Evolutionary conservation across 2,329 filamentous ascomycete species (phyloP), one percentile per base, ranked within the genome.

Genomic region (Xylaria sp.): DNA sequence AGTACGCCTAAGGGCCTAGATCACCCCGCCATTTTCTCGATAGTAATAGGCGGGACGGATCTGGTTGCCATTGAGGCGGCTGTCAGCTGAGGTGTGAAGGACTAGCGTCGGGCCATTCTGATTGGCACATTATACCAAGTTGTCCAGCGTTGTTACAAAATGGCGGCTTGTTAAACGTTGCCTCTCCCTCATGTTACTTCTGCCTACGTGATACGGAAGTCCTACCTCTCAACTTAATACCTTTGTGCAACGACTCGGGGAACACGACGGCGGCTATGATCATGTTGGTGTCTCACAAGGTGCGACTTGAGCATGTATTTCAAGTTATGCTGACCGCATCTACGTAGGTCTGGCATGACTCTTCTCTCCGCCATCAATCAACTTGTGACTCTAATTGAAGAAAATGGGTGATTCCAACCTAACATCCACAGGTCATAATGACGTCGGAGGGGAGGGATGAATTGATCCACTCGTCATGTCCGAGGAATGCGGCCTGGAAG

Each of bases 31-130:
- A 23, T 57, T 57, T 57, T 25, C 39, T 18, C 15, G 25, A 12
- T n/a, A 58, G 12, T 13, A 58, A 41, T 54, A 33, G 55, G 55
- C 55, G 55, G 36, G 33, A 46, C 18, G 41, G 41, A 46, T 46
- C 33, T 55, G 8, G 10, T 20, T 13, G 51, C 33, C 15, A 20
- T 25, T n/a, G 46, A 25, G 12, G 49, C 15, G 48, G 36, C 15
- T 39, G 48, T 65, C 46, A 41, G 63, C 63, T 60, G 33, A 46
- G 63, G 28, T 13, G 48, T 25, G 18, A n/a, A 41, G 2, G 36
- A 31, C 13, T 15, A 36, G n/a, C 49, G 41, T 39, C 20, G 36
- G 36, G 20, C 28, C 20, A 23, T 9, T 46, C 15, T 18, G 3
- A n/a, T 46, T n/a, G 20, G n/a, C 8, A 23, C 54, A 41, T 31